Evolutionary conservation across 371 early-diverging fungal species (phyloP).

Genomic region (Gilbertella persicaria): DNA sequence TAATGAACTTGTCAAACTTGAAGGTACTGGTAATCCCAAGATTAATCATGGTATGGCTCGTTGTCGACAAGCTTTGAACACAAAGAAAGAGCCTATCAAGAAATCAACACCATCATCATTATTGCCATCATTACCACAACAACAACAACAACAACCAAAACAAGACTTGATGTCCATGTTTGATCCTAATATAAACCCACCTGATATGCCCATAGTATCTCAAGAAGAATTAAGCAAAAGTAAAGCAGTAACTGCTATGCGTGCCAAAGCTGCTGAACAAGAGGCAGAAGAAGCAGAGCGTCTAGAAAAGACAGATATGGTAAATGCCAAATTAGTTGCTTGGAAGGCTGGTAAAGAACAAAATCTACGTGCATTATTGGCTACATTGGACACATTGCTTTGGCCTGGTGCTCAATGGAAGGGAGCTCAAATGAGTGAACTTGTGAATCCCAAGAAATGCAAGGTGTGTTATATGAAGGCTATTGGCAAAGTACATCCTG

Average conservation of each 20-base stretch:
- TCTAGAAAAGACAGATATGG: conserved; percentile 71
- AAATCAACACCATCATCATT: conserved; percentile 2
- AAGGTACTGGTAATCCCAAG: conserved; percentile 48
- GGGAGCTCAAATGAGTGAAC: conserved; percentile 77
- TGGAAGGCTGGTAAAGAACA: conserved; percentile 91
- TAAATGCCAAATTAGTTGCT: conserved; percentile 64
- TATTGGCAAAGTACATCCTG: conserved; percentile 94
- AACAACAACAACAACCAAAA: background rate
- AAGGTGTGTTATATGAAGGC: conserved; percentile 92
- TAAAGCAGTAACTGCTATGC: conserved; percentile 67
- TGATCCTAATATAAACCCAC: background rate
- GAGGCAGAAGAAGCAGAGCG: conserved; percentile 82
- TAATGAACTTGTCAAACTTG: conserved; percentile 51
- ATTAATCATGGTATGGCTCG: conserved; percentile 45
- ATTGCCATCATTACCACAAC: background rate
- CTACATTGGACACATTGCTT: conserved; percentile 79
- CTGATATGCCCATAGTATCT: background rate
- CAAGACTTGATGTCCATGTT: conserved; percentile 15
- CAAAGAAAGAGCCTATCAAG: conserved; percentile 5
- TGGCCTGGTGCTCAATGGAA: conserved; percentile 82
- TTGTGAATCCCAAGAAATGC: conserved; percentile 83
- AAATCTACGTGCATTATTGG: conserved; percentile 89
- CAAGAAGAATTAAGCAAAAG: conserved; percentile 37
- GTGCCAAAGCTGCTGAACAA: conserved; percentile 68
- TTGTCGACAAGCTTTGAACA: conserved; percentile 35